Conservation (phyloP, 768 basidiomycete species). For the Leccinum arenicola region DNA sequence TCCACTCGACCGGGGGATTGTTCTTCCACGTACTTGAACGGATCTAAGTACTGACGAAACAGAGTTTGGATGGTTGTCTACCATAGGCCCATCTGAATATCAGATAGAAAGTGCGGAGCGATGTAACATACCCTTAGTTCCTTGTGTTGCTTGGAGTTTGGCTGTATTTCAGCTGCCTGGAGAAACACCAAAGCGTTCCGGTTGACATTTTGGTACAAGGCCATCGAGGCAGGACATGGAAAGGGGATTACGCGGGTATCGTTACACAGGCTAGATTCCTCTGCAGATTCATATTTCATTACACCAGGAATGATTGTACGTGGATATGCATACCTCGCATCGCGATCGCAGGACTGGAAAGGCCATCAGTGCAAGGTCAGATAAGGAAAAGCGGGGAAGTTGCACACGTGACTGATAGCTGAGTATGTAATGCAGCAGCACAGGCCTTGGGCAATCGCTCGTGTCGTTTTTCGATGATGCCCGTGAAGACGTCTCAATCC, state of each 20-base stretch:
- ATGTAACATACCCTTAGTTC: slow-evolving; percentile 1
- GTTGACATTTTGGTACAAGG: not conserved
- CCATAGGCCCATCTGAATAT: not conserved
- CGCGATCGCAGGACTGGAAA: not conserved
- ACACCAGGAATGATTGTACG: not conserved
- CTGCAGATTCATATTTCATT: not conserved
- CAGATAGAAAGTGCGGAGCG: not conserved
- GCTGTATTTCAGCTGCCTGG: not conserved
- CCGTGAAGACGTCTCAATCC: slow-evolving; percentile 18
- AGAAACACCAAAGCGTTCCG: slow-evolving; percentile 1
- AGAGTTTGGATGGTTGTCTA: slow-evolving; percentile 12
- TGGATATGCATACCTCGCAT: slow-evolving; percentile 2
- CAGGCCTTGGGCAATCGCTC: slow-evolving; percentile 13
- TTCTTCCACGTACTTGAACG: slow-evolving; percentile 18
- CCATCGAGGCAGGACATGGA: not conserved
- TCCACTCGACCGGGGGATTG: slow-evolving; percentile 9
- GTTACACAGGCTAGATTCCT: not conserved
- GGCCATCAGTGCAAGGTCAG: not conserved
- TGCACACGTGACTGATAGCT: slow-evolving; percentile 17
- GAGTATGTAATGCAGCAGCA: slow-evolving; percentile 9
- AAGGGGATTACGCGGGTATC: slow-evolving; percentile 1
- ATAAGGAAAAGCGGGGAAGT: not conserved
- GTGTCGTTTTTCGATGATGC: slow-evolving; percentile 24
- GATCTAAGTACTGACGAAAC: slow-evolving; percentile 4
- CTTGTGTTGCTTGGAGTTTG: slow-evolving; percentile 8